These are phyloP conservation scores for Colletotrichum orbiculare DNA, from an alignment of 2,329 filamentous ascomycete genomes.

Conservation along the genomic window DNA sequence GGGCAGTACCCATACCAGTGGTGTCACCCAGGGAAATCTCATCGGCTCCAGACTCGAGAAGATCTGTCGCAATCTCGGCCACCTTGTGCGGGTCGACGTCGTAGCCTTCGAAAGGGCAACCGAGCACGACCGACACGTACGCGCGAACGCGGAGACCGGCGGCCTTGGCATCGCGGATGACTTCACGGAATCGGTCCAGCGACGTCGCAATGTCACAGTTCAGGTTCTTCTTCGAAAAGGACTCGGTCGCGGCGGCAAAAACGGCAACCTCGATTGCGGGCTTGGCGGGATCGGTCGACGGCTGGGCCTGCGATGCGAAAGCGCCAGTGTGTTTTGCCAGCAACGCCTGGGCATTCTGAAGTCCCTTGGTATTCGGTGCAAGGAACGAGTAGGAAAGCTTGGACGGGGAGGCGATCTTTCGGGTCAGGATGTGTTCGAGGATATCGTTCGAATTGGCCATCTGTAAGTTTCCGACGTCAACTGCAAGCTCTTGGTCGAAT, in stretches of 20 bases:
- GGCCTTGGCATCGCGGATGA: constrained; percentile 75
- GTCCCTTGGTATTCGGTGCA: constrained; percentile 79
- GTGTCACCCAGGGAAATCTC: constrained; percentile 93
- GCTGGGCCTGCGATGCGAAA: constrained; percentile 63
- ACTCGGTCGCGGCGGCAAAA: constrained; percentile 85
- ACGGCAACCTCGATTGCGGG: constrained; percentile 78
- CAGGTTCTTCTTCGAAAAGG: constrained; percentile 83
- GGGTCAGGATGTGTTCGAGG: constrained; percentile 73
- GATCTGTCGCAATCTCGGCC: constrained; percentile 72
- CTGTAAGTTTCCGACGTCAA: constrained; percentile 50
- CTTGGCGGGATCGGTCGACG: constrained; percentile 52
- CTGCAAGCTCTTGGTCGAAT: background rate
- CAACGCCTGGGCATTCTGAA: constrained; percentile 70
- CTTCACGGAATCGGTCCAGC: constrained; percentile 74
- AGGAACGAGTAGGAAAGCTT: constrained; percentile 83
- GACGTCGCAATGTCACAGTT: constrained; percentile 84
- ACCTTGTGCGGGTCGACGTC: constrained; percentile 73
- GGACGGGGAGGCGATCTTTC: constrained; percentile 62
- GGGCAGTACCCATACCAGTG: constrained; percentile 89
- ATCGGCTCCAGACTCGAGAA: constrained; percentile 89
- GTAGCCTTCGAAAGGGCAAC: constrained; percentile 80
- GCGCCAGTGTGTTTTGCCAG: constrained; percentile 60
- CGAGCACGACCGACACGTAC: constrained; percentile 83
- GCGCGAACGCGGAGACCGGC: constrained; percentile 77
- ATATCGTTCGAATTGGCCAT: constrained; percentile 85